phyloP scores from a whole-genome alignment of 495 filamentous ascomycete genomes.

The Geopyxis carbonaria region DNA sequence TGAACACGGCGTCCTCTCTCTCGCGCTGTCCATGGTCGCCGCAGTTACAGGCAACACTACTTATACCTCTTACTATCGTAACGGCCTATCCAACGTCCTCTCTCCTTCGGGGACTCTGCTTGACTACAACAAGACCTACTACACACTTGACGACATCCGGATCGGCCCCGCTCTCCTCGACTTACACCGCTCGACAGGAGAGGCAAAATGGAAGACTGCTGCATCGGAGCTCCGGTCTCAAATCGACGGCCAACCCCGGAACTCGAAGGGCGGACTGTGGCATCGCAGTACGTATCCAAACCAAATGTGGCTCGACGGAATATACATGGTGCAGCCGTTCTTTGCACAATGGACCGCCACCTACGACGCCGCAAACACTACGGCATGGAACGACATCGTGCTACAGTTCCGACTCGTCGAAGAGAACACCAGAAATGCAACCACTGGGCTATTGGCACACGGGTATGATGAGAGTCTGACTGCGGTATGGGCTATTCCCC shows the following conservation, averaged over 20 bases:
- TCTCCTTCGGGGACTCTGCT: constrained; percentile 27
- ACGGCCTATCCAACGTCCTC: constrained; percentile 28
- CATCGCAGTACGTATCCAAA: constrained; percentile 36
- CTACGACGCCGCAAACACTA: constrained; percentile 28
- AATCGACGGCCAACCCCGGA: constrained; percentile 33
- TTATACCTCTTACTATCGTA: constrained; percentile 25
- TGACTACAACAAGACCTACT: constrained; percentile 28
- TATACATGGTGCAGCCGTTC: constrained; percentile 29
- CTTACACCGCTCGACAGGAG: constrained; percentile 27
- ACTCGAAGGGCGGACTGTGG: constrained; percentile 35
- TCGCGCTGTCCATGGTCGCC: constrained; percentile 28
- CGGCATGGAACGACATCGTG: constrained; percentile 33
- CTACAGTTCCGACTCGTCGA: constrained; percentile 38
- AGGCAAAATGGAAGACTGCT: constrained; percentile 27
- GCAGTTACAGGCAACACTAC: constrained; percentile 23
- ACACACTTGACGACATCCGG: constrained; percentile 35
- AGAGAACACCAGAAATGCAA: constrained; percentile 32
- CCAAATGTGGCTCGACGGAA: constrained; percentile 42
- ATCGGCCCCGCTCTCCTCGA: constrained; percentile 34
- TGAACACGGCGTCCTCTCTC: constrained; percentile 28
- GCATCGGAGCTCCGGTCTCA: constrained; percentile 32
- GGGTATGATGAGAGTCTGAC: constrained; percentile 40
- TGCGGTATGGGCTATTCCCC: constrained; percentile 39
- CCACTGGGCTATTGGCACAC: constrained; percentile 35
- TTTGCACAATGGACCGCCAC: constrained; percentile 31